A percentile compares a stretch with the other conserved stretches of the same genome.
phyloP scores from a whole-genome alignment of 176 grass and related monocot species.

The Juncus effusus region DNA sequence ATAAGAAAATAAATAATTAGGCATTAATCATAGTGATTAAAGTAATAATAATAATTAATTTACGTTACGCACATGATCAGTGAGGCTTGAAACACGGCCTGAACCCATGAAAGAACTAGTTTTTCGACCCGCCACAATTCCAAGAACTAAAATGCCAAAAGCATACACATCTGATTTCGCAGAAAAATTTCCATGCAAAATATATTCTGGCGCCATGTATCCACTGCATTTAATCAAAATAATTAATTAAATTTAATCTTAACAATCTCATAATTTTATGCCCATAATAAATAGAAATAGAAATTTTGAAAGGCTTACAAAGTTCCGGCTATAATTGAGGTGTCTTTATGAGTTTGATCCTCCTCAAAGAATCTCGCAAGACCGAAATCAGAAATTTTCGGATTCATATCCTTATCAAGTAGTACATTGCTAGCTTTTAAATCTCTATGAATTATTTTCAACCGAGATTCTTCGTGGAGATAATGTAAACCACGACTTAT shows the following conservation, averaged over 20 bases:
- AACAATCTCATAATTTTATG: background rate
- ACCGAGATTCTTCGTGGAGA: background rate
- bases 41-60: background rate
- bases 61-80: constrained; percentile 5
- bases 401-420: constrained; percentile 12
- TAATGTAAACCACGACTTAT: constrained; percentile 12
- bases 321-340: background rate
- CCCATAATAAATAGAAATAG: background rate
- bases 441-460: constrained; percentile 24
- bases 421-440: constrained; percentile 24
- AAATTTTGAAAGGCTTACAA: background rate
- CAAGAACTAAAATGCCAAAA: constrained; percentile 22
- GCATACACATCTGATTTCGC: constrained; percentile 22
- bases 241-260: background rate
- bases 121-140: constrained; percentile 19
- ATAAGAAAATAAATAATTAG: background rate
- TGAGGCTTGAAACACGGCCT: constrained; percentile 2
- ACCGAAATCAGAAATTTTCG: constrained; percentile 13
- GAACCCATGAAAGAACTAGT: constrained; percentile 16
- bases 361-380: background rate
- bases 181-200: constrained; percentile 13
- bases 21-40: too few species aligned
- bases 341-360: constrained; percentile 4
- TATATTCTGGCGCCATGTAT: constrained; percentile 22
- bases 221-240: constrained; percentile 9